phyloP scores from a whole-genome alignment of 2,329 filamentous ascomycete genomes.

The Aspergillus sp. region DNA sequence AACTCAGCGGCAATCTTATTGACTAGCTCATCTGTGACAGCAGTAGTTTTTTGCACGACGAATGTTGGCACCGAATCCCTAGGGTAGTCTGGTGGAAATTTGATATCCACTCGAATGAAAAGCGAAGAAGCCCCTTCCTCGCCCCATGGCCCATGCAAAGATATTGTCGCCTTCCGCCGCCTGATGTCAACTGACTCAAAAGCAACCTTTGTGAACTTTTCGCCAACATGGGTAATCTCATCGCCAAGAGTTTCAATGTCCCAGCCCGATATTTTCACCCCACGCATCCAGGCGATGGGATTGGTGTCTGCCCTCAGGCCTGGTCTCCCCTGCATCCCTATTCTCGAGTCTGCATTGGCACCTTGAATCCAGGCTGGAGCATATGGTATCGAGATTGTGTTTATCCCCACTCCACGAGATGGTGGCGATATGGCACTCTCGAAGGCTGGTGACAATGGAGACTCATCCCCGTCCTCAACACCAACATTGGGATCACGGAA shows the following conservation, averaged over 20 bases:
- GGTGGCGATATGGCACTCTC: constrained; percentile 26
- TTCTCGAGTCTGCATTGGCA: constrained; percentile 53
- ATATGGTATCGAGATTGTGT: constrained; percentile 57
- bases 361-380: constrained; percentile 52
- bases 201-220: constrained; percentile 63
- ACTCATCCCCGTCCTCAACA: constrained; percentile 58
- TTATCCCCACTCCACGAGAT: constrained; percentile 48
- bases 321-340: constrained; percentile 54
- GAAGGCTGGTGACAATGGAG: constrained; percentile 35
- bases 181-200: constrained; percentile 64
- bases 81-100: constrained; percentile 63
- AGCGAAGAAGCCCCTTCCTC: constrained; percentile 53
- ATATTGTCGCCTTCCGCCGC: constrained; percentile 58
- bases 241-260: constrained; percentile 61
- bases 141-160: constrained; percentile 65
- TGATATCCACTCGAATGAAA: constrained; percentile 62
- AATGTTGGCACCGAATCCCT: constrained; percentile 55
- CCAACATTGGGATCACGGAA: constrained; percentile 74
- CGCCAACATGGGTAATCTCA: constrained; percentile 65
- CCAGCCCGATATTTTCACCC: constrained; percentile 63
- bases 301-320: constrained; percentile 57
- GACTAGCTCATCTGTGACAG: constrained; percentile 57
- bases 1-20: constrained; percentile 57
- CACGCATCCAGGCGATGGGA: constrained; percentile 68
- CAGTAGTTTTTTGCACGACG: constrained; percentile 61